Evolutionary conservation across 2,329 filamentous ascomycete species (phyloP).

Genomic region (Thermothelomyces thermophilus): DNA sequence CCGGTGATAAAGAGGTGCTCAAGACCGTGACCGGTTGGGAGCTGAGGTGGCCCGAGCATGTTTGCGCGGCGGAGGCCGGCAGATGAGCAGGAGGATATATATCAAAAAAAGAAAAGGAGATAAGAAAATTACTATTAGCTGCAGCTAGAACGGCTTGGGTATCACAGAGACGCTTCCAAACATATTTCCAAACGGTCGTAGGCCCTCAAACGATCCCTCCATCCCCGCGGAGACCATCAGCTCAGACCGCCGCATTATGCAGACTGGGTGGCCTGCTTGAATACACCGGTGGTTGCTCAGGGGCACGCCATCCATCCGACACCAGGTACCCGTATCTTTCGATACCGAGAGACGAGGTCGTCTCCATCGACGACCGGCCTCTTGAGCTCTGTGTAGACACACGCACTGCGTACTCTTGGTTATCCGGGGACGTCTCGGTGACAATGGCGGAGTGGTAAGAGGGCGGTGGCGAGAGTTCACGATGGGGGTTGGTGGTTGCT

Average conservation of each 20-base stretch:
- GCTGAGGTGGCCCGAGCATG: constrained; percentile 54
- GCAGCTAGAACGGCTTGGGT: constrained; percentile 2
- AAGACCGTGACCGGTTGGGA: constrained; percentile 78
- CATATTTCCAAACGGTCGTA: background rate
- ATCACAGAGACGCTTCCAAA: background rate
- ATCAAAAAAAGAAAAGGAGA: background rate
- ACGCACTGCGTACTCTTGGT: background rate
- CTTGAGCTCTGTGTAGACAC: background rate
- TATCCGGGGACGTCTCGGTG: constrained; percentile 1
- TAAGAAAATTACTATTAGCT: constrained; percentile 6
- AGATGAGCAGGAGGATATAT: background rate
- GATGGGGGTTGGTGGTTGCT: background rate
- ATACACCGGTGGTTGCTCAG: constrained; percentile 17
- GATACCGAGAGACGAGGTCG: constrained; percentile 19
- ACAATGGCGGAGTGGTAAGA: constrained; percentile 5
- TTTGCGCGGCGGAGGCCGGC: constrained; percentile 23
- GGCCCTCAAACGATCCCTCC: background rate
- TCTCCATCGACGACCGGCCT: constrained; percentile 20
- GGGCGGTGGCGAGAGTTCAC: constrained; percentile 11
- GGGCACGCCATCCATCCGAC: constrained; percentile 23
- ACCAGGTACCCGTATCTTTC: constrained; percentile 21
- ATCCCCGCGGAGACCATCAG: background rate
- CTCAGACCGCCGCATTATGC: constrained; percentile 4
- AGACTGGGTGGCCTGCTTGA: constrained; percentile 24
- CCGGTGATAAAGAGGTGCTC: constrained; percentile 72